These are phyloP conservation scores for Herpetomonas muscarum DNA, from an alignment of 208 protist species.

Conservation along the genomic window DNA sequence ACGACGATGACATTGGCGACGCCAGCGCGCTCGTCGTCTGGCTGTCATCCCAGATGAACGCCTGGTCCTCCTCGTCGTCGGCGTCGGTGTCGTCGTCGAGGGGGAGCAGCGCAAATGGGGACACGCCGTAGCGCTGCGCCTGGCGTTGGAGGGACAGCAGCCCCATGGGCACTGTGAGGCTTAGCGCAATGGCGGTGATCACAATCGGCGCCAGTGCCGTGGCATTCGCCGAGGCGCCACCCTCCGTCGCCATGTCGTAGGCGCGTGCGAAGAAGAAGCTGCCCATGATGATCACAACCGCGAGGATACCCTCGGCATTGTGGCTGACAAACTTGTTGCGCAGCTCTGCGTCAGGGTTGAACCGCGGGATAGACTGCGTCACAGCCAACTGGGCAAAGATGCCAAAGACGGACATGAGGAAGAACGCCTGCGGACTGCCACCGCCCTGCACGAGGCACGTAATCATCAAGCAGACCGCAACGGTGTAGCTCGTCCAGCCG, in stretches of 20 bases:
- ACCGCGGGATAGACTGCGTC: slow-evolving; percentile 40
- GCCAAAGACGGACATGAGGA: slow-evolving; percentile 34
- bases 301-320: slow-evolving; percentile 69
- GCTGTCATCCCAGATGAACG: not conserved
- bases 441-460: slow-evolving; percentile 36
- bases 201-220: slow-evolving; percentile 46
- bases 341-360: slow-evolving; percentile 31
- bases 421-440: slow-evolving; percentile 28
- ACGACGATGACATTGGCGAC: too few species aligned
- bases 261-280: slow-evolving; percentile 53
- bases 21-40: slow-evolving; percentile 1
- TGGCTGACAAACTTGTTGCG: slow-evolving; percentile 29
- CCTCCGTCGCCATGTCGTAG: slow-evolving; percentile 31
- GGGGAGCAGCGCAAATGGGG: slow-evolving; percentile 26
- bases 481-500: slow-evolving; percentile 54
- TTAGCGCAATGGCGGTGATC: slow-evolving; percentile 45
- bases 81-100: slow-evolving; percentile 15
- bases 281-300: slow-evolving; percentile 43
- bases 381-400: slow-evolving; percentile 44
- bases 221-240: slow-evolving; percentile 15
- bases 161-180: slow-evolving; percentile 56
- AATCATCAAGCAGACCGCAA: slow-evolving; percentile 33
- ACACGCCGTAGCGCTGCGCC: slow-evolving; percentile 30
- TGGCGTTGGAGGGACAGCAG: slow-evolving; percentile 69
- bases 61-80: slow-evolving; percentile 1